Evolutionary conservation across 352 stramenopile species (phyloP).

Genomic region (Pythium aphanidermatum): DNA sequence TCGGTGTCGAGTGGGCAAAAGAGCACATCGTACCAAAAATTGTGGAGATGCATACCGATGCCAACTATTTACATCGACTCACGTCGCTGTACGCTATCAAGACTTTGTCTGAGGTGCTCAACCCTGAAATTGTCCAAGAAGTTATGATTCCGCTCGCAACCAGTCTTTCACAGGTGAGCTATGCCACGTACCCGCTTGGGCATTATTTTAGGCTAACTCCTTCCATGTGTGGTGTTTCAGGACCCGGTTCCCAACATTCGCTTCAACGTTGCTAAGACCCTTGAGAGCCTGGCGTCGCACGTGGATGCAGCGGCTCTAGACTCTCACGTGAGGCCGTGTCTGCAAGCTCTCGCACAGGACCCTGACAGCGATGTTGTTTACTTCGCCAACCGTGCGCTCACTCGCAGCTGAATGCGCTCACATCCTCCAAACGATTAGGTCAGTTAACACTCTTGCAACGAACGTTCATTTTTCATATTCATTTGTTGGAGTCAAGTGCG

Average conservation of each 20-base stretch:
- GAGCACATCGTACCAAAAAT: conserved; percentile 94
- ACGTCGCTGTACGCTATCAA: conserved; percentile 89
- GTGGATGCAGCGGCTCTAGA: conserved; percentile 60
- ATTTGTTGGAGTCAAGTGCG: conserved; percentile 1
- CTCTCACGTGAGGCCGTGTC: conserved; percentile 75
- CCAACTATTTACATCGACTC: conserved; percentile 93
- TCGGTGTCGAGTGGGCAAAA: conserved; percentile 95
- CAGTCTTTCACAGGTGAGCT: conserved; percentile 85
- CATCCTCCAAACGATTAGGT: conserved; percentile 15
- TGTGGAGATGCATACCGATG: conserved; percentile 90
- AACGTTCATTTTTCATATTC: conserved; percentile 17
- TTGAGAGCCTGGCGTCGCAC: conserved; percentile 82
- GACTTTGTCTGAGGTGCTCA: conserved; percentile 73
- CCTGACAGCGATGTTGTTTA: conserved; percentile 92
- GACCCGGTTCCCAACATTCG: conserved; percentile 97
- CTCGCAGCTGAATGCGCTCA: conserved; percentile 27
- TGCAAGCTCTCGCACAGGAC: conserved; percentile 87
- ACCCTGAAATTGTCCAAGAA: conserved; percentile 63
- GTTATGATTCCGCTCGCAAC: conserved; percentile 92
- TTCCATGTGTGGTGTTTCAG: too few relatives aligned
- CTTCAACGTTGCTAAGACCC: conserved; percentile 97
- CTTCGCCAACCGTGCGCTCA: conserved; percentile 83
- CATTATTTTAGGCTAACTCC: too few relatives aligned
- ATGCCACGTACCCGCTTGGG: too few relatives aligned
- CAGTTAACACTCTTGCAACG: conserved; percentile 18